Percentiles rank a stretch among this genome's conserved stretches.
These are phyloP conservation scores for Musa acuminata DNA, from an alignment of 176 grass and related monocot genomes.

Conservation along the genomic window DNA sequence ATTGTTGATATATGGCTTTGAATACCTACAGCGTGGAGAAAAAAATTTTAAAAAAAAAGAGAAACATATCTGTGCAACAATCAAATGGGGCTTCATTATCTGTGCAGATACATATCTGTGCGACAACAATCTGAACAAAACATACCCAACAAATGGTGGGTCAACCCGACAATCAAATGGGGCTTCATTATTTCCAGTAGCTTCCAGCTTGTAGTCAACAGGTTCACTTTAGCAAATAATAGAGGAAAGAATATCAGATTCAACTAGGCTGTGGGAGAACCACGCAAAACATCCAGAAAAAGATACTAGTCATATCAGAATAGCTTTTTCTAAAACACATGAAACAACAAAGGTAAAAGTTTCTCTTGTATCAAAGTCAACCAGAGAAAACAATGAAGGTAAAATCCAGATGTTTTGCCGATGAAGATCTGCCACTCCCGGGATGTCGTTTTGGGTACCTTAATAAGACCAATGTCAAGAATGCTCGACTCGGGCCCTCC, in stretches of 20 bases:
- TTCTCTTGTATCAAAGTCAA: too few relatives aligned
- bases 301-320: not conserved
- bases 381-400: too few relatives aligned
- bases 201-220: constrained; percentile 24
- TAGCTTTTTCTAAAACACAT: not conserved
- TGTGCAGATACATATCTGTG: not conserved
- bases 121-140: constrained; percentile 12
- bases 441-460: too few relatives aligned
- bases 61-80: too few relatives aligned
- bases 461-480: too few relatives aligned
- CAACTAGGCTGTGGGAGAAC: not conserved
- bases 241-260: constrained; percentile 5
- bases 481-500: too few relatives aligned
- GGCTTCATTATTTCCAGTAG: constrained; percentile 30
- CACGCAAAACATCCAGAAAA: constrained; percentile 13
- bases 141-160: constrained; percentile 80
- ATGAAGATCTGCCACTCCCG: too few relatives aligned
- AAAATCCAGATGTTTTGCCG: too few relatives aligned
- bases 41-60: not conserved
- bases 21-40: constrained; percentile 33
- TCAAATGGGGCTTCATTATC: too few relatives aligned
- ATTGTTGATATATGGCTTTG: constrained; percentile 59
- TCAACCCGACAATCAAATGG: constrained; percentile 71
- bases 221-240: constrained; percentile 34
- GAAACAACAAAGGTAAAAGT: not conserved